Conservation (phyloP, 2,329 filamentous ascomycete species). For the Trichoderma gracile region DNA sequence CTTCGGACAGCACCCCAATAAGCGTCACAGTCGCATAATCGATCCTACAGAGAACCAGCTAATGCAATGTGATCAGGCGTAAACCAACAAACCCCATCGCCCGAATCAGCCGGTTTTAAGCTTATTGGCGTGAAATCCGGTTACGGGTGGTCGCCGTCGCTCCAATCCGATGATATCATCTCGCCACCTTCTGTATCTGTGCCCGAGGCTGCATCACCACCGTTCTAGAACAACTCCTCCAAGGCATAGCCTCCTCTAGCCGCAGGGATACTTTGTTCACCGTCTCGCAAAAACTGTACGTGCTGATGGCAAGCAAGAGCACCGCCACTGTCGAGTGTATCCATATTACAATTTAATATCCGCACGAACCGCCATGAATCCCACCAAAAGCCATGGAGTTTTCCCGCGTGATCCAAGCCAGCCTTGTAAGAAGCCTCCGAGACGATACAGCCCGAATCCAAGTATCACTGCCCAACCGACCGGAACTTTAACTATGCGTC, state of each 20-base stretch:
- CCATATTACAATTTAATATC: background rate
- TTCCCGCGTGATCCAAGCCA: background rate
- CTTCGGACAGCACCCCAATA: background rate
- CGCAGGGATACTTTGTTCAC: background rate
- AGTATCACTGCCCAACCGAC: background rate
- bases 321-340: slow-evolving; percentile 5
- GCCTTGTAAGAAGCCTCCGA: background rate
- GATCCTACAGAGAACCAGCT: background rate
- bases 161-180: background rate
- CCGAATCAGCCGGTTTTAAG: background rate
- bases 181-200: slow-evolving; percentile 11
- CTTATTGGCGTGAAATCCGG: slow-evolving; percentile 4
- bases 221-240: slow-evolving; percentile 7
- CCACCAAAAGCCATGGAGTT: background rate
- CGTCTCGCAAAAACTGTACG: background rate
- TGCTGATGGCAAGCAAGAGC: background rate
- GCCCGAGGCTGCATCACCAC: background rate
- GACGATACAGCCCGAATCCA: background rate
- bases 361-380: background rate
- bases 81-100: background rate
- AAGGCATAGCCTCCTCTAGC: slow-evolving; percentile 8
- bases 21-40: background rate
- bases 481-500: slow-evolving; percentile 1
- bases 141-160: background rate
- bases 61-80: background rate